Percentiles rank a stretch among this genome's conserved stretches.
Conservation (phyloP, 495 filamentous ascomycete genomes). For the Parathielavia appendiculata region DNA sequence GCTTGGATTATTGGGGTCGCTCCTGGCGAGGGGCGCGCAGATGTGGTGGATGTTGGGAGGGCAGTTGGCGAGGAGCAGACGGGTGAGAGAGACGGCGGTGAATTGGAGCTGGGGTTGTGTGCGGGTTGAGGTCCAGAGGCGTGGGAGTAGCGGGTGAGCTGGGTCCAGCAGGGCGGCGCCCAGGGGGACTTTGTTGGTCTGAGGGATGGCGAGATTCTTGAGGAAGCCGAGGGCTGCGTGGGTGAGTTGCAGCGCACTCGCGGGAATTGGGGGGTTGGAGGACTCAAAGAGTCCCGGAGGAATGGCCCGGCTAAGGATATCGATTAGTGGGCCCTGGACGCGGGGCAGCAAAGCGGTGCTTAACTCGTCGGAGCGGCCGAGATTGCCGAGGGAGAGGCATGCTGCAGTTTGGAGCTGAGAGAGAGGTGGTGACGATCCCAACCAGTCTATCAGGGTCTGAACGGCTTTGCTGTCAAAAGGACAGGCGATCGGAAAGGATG, state of each 20-base stretch:
- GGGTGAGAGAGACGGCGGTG: slow-evolving; percentile 58
- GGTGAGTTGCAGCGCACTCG: slow-evolving; percentile 46
- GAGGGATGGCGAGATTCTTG: slow-evolving; percentile 71
- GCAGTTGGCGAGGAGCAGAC: slow-evolving; percentile 60
- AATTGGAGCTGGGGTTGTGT: slow-evolving; percentile 64
- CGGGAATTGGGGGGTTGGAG: slow-evolving; percentile 14
- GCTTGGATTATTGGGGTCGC: slow-evolving; percentile 26
- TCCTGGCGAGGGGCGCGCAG: slow-evolving; percentile 34
- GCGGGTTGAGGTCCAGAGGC: slow-evolving; percentile 53
- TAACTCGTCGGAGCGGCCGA: slow-evolving; percentile 64
- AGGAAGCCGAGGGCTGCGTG: slow-evolving; percentile 68
- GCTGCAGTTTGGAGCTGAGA: slow-evolving; percentile 62
- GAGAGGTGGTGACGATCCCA: slow-evolving; percentile 28
- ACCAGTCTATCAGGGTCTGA: slow-evolving; percentile 43
- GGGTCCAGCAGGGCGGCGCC: slow-evolving; percentile 38
- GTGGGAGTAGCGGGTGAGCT: slow-evolving; percentile 44
- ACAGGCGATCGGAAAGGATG: slow-evolving; percentile 44
- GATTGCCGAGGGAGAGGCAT: slow-evolving; percentile 70
- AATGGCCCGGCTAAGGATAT: slow-evolving; percentile 41
- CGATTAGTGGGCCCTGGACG: slow-evolving; percentile 53
- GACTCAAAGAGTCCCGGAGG: slow-evolving; percentile 9
- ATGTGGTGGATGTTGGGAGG: slow-evolving; percentile 51
- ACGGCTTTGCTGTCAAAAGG: slow-evolving; percentile 41
- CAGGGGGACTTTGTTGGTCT: slow-evolving; percentile 55
- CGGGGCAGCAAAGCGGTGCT: slow-evolving; percentile 54